Base-by-base conservation (phyloP, 768 basidiomycete species). In the Collybia mongolica region DNA sequence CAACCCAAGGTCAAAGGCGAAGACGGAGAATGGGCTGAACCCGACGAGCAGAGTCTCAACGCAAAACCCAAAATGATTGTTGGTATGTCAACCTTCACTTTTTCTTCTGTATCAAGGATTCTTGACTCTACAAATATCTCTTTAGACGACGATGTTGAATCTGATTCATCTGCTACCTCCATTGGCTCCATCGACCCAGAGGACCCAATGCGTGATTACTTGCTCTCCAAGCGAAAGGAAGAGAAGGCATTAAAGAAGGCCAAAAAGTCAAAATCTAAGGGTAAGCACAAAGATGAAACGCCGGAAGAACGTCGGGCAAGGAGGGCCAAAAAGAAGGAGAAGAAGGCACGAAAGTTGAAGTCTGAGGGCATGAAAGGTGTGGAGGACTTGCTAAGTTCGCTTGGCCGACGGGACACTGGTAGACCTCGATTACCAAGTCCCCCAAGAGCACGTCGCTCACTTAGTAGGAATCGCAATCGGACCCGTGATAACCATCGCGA, bases 131-230 rank as follows among this genome's bases (percentile, higher is more conserved):
- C 42, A 24, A 51, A 26, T 42, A 42, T 43, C 45, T 38, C 42
- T 22, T 44, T 44, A 80, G 88, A 77, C 29, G 80, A 72, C 18
- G 79, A 66, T 37, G 76, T 65, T 1, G 79, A 65, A 2, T 83
- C 87, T 5, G 86, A 88, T 28, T 85, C 86, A 3, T 86, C 87
- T 1, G 84, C 72, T 14, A 79, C 80, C 2, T 78, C 84, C 15
- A 77, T 72, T 15, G 79, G 84, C 22, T 76, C 81, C 7, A 88
- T 97, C 49, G 95, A 98, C 65, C 91, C 90, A 1, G 96, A 98
- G 64, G 97, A 99, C 68, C 97, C 97, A 1, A 98, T 99, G 97
- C 83, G 87, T 23, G 95, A 94, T 54, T 98, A 91, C 64, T 74
- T 99, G 28, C 70, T 94, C 35, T 79, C 83, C 1, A 81, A 95